These are phyloP conservation scores for Theobroma cacao DNA, from an alignment of 345 rosid genomes.

Conservation along the genomic window DNA sequence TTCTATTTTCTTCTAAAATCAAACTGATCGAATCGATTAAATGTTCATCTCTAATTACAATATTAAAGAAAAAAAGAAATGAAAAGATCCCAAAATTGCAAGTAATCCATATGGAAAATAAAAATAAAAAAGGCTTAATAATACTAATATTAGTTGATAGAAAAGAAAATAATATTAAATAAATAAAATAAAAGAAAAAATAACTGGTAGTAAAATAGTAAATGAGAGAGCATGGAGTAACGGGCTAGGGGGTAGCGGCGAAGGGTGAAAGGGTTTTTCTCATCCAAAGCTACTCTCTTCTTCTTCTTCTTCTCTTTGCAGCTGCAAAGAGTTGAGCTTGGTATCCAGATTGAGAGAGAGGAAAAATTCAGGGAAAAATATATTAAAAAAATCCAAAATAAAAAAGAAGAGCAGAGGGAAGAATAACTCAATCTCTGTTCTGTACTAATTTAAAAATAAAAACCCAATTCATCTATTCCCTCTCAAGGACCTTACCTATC, in stretches of 20 bases:
- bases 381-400: neutral
- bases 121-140: too few species aligned
- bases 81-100: too few species aligned
- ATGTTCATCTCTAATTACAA: too few species aligned
- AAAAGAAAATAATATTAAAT: too few species aligned
- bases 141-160: too few species aligned
- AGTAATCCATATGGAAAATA: too few species aligned
- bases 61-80: too few species aligned
- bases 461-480: neutral
- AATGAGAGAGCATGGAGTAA: neutral
- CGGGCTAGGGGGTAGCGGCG: neutral
- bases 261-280: neutral
- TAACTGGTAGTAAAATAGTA: neutral
- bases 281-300: neutral
- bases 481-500: neutral
- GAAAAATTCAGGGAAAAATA: neutral
- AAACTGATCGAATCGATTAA: too few species aligned
- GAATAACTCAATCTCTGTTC: slow-evolving; percentile 1
- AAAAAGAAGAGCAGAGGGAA: neutral
- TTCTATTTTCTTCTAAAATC: too few species aligned
- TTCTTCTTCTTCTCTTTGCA: neutral
- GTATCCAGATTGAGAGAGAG: neutral
- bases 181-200: neutral
- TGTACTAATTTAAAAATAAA: neutral
- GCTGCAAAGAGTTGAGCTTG: neutral